These are phyloP conservation scores for Xerocomus brunneocitrinus DNA, from an alignment of 768 basidiomycete species.

Conservation along the genomic window DNA sequence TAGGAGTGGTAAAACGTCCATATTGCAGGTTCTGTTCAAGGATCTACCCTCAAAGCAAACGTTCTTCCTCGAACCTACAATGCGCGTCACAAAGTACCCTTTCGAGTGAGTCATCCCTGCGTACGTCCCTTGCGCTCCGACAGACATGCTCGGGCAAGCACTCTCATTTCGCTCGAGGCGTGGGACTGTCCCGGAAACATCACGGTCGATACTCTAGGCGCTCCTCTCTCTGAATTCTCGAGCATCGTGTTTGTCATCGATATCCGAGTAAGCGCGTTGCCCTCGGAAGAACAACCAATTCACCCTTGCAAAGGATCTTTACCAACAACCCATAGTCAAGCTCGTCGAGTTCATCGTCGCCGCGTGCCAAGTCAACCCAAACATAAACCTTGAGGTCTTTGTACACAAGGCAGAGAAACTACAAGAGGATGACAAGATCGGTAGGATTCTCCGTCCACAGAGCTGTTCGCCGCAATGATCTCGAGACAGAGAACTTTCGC, in stretches of 20 bases:
- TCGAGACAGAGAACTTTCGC: conserved; percentile 74
- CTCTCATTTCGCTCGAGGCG: conserved; percentile 87
- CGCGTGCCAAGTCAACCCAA: conserved; percentile 70
- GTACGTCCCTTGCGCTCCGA: neutral
- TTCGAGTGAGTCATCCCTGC: conserved; percentile 64
- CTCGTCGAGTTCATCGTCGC: conserved; percentile 79
- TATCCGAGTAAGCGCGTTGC: conserved; percentile 61
- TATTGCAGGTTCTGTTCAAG: conserved; percentile 89
- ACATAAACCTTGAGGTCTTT: conserved; percentile 83
- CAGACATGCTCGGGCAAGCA: conserved; percentile 42
- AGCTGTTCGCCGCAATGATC: neutral
- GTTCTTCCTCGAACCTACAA: conserved; percentile 86
- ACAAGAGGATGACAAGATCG: conserved; percentile 86
- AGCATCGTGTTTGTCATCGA: conserved; percentile 93
- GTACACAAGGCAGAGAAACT: conserved; percentile 94
- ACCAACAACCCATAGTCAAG: conserved; percentile 77
- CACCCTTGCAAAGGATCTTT: conserved; percentile 55
- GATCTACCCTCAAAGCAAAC: conserved; percentile 76
- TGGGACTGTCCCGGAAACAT: conserved; percentile 93
- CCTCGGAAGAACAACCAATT: neutral
- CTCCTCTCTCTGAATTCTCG: conserved; percentile 72
- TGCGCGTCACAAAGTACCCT: conserved; percentile 63
- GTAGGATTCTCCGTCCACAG: conserved; percentile 37
- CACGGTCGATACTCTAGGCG: conserved; percentile 72
- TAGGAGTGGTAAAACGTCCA: conserved; percentile 91